A percentile compares a stretch with the other conserved stretches of the same genome.
These are phyloP conservation scores for Aureococcus anophagefferens DNA, from an alignment of 108 stramenopile species.

Conservation along the genomic window DNA sequence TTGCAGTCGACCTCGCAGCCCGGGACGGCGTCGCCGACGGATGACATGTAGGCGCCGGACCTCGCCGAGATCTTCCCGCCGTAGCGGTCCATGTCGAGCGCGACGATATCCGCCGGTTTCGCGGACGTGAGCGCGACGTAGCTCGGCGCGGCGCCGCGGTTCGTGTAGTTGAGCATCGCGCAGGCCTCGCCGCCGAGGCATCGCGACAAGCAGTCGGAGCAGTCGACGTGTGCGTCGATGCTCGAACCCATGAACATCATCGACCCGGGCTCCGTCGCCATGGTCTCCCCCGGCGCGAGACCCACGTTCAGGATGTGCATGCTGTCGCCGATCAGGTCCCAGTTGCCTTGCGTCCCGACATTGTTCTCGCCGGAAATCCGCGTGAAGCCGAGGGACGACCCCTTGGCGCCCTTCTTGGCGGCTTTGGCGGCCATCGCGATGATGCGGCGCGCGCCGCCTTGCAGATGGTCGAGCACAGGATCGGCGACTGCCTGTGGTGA, in stretches of 20 bases:
- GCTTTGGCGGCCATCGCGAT: too few species aligned
- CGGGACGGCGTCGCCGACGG: neutral
- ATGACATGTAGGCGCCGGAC: neutral
- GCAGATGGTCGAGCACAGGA: too few species aligned
- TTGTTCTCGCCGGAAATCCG: too few species aligned
- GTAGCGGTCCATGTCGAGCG: neutral
- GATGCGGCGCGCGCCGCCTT: too few species aligned
- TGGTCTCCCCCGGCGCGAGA: neutral
- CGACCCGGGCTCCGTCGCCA: neutral
- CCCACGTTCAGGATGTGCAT: neutral
- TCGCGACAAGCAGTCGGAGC: neutral
- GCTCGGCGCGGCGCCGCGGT: neutral
- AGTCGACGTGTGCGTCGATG: neutral
- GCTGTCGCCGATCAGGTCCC: neutral
- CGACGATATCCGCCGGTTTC: neutral
- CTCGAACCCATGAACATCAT: neutral
- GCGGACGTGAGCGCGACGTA: neutral
- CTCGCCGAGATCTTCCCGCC: neutral
- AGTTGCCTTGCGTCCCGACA: too few species aligned
- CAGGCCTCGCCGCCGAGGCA: neutral
- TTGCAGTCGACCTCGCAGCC: neutral
- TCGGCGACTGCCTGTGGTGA: too few species aligned
- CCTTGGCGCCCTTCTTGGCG: too few species aligned
- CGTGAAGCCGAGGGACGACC: too few species aligned
- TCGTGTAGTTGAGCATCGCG: neutral